Conservation (phyloP, 164 flowering plant species). For the Kalanchoe fedtschenkoi region DNA sequence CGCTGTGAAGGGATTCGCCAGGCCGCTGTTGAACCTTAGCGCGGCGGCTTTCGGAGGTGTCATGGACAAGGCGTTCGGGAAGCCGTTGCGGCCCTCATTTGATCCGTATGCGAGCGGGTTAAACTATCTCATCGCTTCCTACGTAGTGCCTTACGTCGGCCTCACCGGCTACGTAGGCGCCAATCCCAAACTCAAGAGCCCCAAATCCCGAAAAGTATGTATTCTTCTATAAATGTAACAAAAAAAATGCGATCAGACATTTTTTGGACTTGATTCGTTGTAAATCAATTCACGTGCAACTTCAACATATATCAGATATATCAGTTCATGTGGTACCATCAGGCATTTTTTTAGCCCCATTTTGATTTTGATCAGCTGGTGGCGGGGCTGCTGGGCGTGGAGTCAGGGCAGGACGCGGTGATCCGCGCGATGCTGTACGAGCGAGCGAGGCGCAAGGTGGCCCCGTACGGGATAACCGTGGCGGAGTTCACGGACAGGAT, state of each 20-base stretch:
- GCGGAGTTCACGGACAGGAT: constrained; percentile 53
- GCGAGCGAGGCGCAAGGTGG: constrained; percentile 19
- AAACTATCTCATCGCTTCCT: constrained; percentile 63
- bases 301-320: too few relatives aligned
- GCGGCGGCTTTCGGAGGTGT: constrained; percentile 30
- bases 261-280: too few relatives aligned
- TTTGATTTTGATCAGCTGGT: constrained; percentile 27
- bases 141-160: constrained; percentile 73
- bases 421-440: constrained; percentile 47
- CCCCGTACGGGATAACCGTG: constrained; percentile 52
- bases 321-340: too few relatives aligned
- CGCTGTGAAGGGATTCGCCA: constrained; percentile 51
- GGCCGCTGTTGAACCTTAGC: constrained; percentile 60
- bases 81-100: constrained; percentile 43
- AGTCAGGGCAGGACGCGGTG: constrained; percentile 85
- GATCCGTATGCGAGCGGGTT: constrained; percentile 57
- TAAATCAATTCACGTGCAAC: too few relatives aligned
- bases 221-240: neutral
- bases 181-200: constrained; percentile 28
- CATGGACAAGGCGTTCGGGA: constrained; percentile 48
- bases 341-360: neutral
- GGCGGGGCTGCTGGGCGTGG: constrained; percentile 68
- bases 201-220: constrained; percentile 12
- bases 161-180: constrained; percentile 84
- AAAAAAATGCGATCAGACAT: too few relatives aligned